Evolutionary conservation across 2,329 filamentous ascomycete species (phyloP), one percentile per base, ranked within the genome.

Genomic region (Colletotrichum abscissum): DNA sequence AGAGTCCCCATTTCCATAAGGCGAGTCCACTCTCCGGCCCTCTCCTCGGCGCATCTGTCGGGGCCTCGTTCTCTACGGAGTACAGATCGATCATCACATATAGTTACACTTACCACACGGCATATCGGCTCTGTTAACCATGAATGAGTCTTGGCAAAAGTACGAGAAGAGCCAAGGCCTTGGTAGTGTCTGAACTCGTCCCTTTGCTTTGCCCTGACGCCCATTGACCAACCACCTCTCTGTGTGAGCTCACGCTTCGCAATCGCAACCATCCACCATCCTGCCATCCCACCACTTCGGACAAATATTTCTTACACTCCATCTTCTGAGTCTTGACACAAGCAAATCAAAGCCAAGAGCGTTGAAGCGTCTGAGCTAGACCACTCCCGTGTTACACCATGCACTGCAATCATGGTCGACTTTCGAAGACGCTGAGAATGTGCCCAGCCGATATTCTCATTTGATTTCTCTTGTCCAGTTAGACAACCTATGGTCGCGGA

Each of bases 171-270:
- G 30, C 33, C 46, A 62, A 35, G 16, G 5, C n/a, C 42, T n/a
- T 19, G 16, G 19, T 35, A n/a, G 42, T 49, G 42, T 49, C 42
- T 49, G 42, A 49, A 49, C 19, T 11, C 42, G 42, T 19, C 42
- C 42, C 42, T 49, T 49, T 59, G 42, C 69, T 42, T 22, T 46
- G 69, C 30, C 38, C 38, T 49, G 35, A 28, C 8, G 22, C 14
- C 33, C 24, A 58, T 72, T 42, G 63, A 58, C 65, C 69, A 68
- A 68, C 57, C 63, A 49, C 54, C 2, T 30, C 4, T 30, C 19
- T 30, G 14, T 24, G 26, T n/a, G n/a, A 22, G 55, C n/a, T 63
- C 38, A 58, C 38, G 14, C 52, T 9, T 62, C 58, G 28, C 49
- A 38, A 33, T 52, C 38, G 58, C 59, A 54, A 42, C 33, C 33